Base-by-base conservation (phyloP, 495 filamentous ascomycete genomes). In the Venustampulla echinocandica region DNA sequence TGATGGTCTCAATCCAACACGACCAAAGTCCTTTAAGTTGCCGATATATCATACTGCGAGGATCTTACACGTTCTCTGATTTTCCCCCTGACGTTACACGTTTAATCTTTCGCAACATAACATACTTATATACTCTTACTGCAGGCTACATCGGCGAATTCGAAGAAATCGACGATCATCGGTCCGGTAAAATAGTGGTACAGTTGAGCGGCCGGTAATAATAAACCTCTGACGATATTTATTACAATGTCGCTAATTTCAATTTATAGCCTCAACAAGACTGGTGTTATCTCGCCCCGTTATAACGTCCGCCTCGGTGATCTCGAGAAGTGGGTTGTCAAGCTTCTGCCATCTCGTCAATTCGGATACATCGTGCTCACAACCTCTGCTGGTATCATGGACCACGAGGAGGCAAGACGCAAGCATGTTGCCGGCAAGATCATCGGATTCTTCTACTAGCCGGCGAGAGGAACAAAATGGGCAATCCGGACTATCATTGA, bases 111-210 rank as follows among this genome's bases (percentile, higher is more conserved):
- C 76, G 84, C 84, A 70, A 95, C 84, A 94, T 79, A 58, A 89
- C 64, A 49, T 17, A 46, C 53, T 41, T 57, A 53, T 52, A 33
- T 64, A n/a, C n/a, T n/a, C n/a, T n/a, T n/a, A n/a, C n/a, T n/a
- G n/a, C n/a, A 95, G 92, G 92, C 64, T 98, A 96, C 77, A 96
- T 98, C 69, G 92, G 90, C 74, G 93, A 97, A 74, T 98, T 97
- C 71, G 93, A 97, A 79, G 88, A 96, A 74, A 86, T 98, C 61
- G 92, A 98, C 64, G 88, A 98, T 75, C 92, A 98, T 81, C 87
- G 92, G 63, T 88, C 87, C 64, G 92, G 88, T 76, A 95, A 95
- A 81, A 93, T 96, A 55, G 87, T 95, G 62, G 88, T 95, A 70
- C 87, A 94, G 74, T 82, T 95, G 55, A 92, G 86, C 70, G 81